Evolutionary conservation across 2,329 filamentous ascomycete species (phyloP).

Genomic region (Botrytis pseudocinerea): DNA sequence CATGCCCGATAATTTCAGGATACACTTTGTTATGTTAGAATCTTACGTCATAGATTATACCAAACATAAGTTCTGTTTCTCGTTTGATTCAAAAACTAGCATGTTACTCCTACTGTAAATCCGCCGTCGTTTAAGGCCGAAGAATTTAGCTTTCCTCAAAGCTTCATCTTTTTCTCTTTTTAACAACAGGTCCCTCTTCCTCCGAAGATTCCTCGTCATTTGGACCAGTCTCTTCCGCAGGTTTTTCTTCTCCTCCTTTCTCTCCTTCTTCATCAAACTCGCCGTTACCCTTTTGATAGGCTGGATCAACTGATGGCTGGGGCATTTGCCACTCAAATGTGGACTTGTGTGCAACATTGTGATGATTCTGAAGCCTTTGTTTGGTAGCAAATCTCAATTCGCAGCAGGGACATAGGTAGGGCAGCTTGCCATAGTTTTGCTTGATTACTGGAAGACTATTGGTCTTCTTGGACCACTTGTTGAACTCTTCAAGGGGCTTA

Average conservation of each 20-base stretch:
- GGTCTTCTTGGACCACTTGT: not conserved
- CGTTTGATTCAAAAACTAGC: not conserved
- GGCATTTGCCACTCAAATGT: not conserved
- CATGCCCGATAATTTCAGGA: not conserved
- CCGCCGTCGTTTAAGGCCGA: no score
- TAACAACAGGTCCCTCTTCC: not conserved
- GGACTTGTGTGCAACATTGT: not conserved
- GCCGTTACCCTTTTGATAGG: not conserved
- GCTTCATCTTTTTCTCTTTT: not conserved
- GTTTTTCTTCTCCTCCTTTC: not conserved
- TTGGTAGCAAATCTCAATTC: not conserved
- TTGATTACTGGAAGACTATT: not conserved
- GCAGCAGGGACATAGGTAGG: slow-evolving; percentile 3
- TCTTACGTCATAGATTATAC: not conserved
- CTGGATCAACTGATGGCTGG: not conserved
- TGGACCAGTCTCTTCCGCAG: not conserved
- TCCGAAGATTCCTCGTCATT: not conserved
- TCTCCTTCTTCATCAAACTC: not conserved
- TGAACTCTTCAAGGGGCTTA: no score
- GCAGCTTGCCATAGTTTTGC: not conserved
- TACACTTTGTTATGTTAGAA: not conserved
- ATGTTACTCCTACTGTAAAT: not conserved
- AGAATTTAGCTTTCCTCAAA: not conserved
- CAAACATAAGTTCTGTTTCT: no score
- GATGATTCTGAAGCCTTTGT: not conserved